A percentile compares a stretch with the other conserved stretches of the same genome.
phyloP scores from a whole-genome alignment of 805 yeast species.

The Cyberlindnera euphorbiiphila region DNA sequence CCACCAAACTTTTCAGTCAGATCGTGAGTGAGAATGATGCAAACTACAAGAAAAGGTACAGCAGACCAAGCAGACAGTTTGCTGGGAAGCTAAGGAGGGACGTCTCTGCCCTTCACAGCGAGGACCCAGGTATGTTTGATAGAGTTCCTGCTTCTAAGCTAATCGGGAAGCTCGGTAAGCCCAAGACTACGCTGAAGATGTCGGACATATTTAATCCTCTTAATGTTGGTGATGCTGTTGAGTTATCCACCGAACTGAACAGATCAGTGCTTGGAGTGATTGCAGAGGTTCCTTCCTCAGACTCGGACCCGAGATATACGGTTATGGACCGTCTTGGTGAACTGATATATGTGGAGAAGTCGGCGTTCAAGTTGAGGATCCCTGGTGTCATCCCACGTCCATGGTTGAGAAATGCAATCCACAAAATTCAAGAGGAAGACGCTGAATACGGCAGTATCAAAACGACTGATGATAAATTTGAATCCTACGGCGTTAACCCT shows the following conservation, averaged over 20 bases:
- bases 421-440: slow-evolving; percentile 14
- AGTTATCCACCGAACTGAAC: slow-evolving; percentile 39
- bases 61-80: slow-evolving; percentile 12
- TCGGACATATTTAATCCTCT: slow-evolving; percentile 20
- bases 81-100: slow-evolving; percentile 5
- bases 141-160: slow-evolving; percentile 2
- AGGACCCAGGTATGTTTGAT: too few species aligned
- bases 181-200: slow-evolving; percentile 3
- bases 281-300: slow-evolving; percentile 45
- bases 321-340: slow-evolving; percentile 56
- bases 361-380: slow-evolving; percentile 45
- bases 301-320: slow-evolving; percentile 53
- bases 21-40: slow-evolving; percentile 10
- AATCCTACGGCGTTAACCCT: slow-evolving; percentile 31
- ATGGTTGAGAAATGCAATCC: slow-evolving; percentile 31
- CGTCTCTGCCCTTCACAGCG: background rate
- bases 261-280: slow-evolving; percentile 50
- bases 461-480: slow-evolving; percentile 26
- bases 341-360: slow-evolving; percentile 43
- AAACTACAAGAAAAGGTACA: slow-evolving; percentile 9
- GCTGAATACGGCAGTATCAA: slow-evolving; percentile 31
- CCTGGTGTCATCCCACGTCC: slow-evolving; percentile 47
- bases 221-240: slow-evolving; percentile 60
- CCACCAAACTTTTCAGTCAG: slow-evolving; percentile 6
- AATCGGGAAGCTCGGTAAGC: slow-evolving; percentile 1